Conservation (phyloP, 169 alveolate species). For the Plasmodium chabaudi region DNA sequence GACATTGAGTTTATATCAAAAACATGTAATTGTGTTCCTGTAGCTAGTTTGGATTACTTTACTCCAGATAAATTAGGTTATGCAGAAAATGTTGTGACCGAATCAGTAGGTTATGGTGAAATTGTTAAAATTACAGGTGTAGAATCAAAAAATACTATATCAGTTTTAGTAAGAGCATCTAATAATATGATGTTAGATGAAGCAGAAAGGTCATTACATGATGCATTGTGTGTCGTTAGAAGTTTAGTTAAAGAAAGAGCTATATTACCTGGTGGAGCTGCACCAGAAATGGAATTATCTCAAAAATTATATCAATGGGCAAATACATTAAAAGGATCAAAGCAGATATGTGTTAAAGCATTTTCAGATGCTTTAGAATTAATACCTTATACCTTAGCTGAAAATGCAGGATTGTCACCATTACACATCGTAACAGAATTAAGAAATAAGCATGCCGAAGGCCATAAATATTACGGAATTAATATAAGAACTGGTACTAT, state of each 20-base stretch:
- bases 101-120: slow-evolving; percentile 92
- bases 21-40: slow-evolving; percentile 96
- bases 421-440: slow-evolving; percentile 96
- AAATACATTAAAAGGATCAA: slow-evolving; percentile 94
- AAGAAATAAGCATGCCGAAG: slow-evolving; percentile 93
- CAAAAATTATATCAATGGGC: slow-evolving; percentile 90
- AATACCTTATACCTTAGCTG: slow-evolving; percentile 99
- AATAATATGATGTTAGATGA: slow-evolving; percentile 96
- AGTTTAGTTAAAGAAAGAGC: slow-evolving; percentile 96
- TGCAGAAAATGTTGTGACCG: slow-evolving; percentile 93
- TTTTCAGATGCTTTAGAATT: slow-evolving; percentile 99
- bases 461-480: slow-evolving; percentile 94
- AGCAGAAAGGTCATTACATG: slow-evolving; percentile 99
- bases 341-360: slow-evolving; percentile 95
- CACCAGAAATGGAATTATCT: slow-evolving; percentile 98
- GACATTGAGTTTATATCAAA: slow-evolving; percentile 95
- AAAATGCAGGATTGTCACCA: slow-evolving; percentile 99
- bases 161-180: slow-evolving; percentile 97
- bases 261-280: slow-evolving; percentile 99
- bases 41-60: slow-evolving; percentile 97
- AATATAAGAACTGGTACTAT: slow-evolving; percentile 92
- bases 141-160: slow-evolving; percentile 94
- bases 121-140: slow-evolving; percentile 97
- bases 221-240: slow-evolving; percentile 99
- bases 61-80: slow-evolving; percentile 97